Evolutionary conservation across 495 filamentous ascomycete genomes (phyloP).

Genomic region (Neurospora tetraspora): DNA sequence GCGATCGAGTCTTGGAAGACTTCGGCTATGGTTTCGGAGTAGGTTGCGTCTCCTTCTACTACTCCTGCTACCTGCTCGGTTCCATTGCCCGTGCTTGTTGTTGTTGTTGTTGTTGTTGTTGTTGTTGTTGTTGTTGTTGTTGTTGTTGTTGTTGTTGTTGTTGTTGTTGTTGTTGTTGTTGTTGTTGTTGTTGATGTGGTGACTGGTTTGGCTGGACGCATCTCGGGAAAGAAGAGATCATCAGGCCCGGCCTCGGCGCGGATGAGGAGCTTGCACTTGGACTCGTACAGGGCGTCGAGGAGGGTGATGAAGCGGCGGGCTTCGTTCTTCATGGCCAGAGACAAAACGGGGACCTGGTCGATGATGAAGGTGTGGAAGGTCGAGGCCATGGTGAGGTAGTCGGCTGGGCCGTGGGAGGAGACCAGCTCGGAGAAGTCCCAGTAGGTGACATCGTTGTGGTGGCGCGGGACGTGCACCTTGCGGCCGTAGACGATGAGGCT

Average conservation of each 20-base stretch:
- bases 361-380: slow-evolving; percentile 61
- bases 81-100: neutral
- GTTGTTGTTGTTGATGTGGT: neutral
- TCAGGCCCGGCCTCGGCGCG: slow-evolving; percentile 49
- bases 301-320: slow-evolving; percentile 62
- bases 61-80: neutral
- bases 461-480: slow-evolving; percentile 39
- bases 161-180: too few relatives aligned
- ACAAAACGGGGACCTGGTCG: slow-evolving; percentile 47
- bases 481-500: slow-evolving; percentile 51
- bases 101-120: neutral
- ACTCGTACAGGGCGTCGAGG: slow-evolving; percentile 62
- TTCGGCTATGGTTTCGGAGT: slow-evolving; percentile 59
- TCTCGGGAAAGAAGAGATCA: slow-evolving; percentile 60
- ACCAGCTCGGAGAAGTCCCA: slow-evolving; percentile 56
- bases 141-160: neutral
- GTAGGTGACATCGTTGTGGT: slow-evolving; percentile 34
- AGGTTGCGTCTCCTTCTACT: slow-evolving; percentile 36
- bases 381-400: slow-evolving; percentile 62
- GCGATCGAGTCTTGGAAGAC: slow-evolving; percentile 58
- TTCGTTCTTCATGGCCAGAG: slow-evolving; percentile 55
- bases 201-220: slow-evolving; percentile 1
- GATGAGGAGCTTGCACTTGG: slow-evolving; percentile 53
- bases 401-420: slow-evolving; percentile 51
- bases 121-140: neutral